These are phyloP conservation scores for Eremochloa ophiuroides DNA, from an alignment of 176 grass and related monocot genomes.

Conservation along the genomic window DNA sequence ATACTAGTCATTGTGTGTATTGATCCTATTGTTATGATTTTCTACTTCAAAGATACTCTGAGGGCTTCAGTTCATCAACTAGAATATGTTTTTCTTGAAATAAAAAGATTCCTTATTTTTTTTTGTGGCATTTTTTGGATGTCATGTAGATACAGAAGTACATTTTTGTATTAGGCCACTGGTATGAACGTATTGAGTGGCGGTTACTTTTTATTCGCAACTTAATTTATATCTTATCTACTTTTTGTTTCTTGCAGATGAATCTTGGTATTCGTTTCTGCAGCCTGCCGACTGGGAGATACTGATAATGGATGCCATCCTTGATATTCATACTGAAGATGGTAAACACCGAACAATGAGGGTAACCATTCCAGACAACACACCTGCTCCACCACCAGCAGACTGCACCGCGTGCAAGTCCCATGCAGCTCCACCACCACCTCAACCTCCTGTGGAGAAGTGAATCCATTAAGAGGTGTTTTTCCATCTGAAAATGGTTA, in stretches of 20 bases:
- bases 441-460: neutral
- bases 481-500: neutral
- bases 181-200: neutral
- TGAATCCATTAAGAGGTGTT: neutral
- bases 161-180: neutral
- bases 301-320: conserved; percentile 72
- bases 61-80: neutral
- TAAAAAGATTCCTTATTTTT: neutral
- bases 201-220: neutral
- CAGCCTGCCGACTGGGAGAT: conserved; percentile 46
- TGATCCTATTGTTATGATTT: neutral
- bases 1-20: neutral
- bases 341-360: conserved; percentile 55
- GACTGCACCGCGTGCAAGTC: conserved; percentile 50
- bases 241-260: conserved; percentile 37
- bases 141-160: neutral
- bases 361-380: conserved; percentile 54
- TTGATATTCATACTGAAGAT: conserved; percentile 46
- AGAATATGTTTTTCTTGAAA: neutral
- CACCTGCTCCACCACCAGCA: neutral
- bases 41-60: neutral
- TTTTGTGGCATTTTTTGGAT: neutral
- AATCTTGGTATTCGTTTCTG: conserved; percentile 56
- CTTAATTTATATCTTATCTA: neutral
- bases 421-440: neutral